Evolutionary conservation across 257 asterid genomes (phyloP).

Genomic region (Gynochthodes officinalis): DNA sequence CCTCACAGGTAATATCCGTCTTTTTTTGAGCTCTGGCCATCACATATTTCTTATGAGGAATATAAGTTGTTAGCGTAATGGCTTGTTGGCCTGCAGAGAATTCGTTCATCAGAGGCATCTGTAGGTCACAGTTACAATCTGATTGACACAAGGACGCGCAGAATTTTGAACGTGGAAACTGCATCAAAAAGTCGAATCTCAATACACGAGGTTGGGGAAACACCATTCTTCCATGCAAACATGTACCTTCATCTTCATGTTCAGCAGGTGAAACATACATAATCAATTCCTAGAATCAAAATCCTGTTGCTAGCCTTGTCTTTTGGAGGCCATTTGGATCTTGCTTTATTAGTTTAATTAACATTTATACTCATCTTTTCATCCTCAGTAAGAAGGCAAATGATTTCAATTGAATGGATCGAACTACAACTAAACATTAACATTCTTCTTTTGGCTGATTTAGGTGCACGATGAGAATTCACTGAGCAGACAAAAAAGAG

Average conservation of each 20-base stretch:
- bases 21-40: neutral
- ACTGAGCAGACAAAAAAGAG: slow-evolving; percentile 62
- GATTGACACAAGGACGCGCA: slow-evolving; percentile 49
- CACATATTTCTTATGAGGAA: neutral
- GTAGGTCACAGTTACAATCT: slow-evolving; percentile 87
- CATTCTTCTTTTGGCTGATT: slow-evolving; percentile 21
- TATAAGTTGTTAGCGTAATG: neutral
- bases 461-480: slow-evolving; percentile 73
- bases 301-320: neutral
- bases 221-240: slow-evolving; percentile 88
- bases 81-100: slow-evolving; percentile 49
- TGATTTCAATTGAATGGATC: too few species aligned
- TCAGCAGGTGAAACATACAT: slow-evolving; percentile 54
- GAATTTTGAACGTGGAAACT: slow-evolving; percentile 80
- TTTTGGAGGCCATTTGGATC: neutral
- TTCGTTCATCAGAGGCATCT: slow-evolving; percentile 58
- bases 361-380: too few species aligned
- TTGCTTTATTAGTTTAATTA: neutral
- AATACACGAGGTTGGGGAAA: slow-evolving; percentile 47
- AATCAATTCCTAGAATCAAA: neutral
- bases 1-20: slow-evolving; percentile 48
- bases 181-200: slow-evolving; percentile 77
- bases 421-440: neutral
- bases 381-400: too few species aligned
- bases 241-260: slow-evolving; percentile 82